phyloP scores from a whole-genome alignment of 495 filamentous ascomycete species.

The Penicillium taxi region DNA sequence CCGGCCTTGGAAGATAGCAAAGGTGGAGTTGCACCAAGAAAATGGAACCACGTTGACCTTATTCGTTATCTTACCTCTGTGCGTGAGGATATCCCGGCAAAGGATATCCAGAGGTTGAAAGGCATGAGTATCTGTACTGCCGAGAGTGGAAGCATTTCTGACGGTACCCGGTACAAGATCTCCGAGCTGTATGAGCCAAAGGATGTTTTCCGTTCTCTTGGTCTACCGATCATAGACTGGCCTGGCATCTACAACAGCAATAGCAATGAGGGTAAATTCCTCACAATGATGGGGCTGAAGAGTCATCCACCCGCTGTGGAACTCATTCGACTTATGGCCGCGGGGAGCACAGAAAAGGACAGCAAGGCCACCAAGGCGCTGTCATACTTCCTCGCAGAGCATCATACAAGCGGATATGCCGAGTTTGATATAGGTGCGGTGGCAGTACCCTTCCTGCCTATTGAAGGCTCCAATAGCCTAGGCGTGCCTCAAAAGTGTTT shows the following conservation, averaged over 20 bases:
- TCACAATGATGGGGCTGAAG: slow-evolving; percentile 61
- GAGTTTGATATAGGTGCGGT: slow-evolving; percentile 48
- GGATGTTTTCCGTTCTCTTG: slow-evolving; percentile 57
- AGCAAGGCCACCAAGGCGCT: slow-evolving; percentile 56
- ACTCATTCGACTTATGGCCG: slow-evolving; percentile 66
- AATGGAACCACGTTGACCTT: slow-evolving; percentile 89
- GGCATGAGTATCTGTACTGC: slow-evolving; percentile 73
- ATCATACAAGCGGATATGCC: slow-evolving; percentile 67
- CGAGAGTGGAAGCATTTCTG: slow-evolving; percentile 43
- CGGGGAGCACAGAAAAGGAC: slow-evolving; percentile 50
- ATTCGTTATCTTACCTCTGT: slow-evolving; percentile 91
- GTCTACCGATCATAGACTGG: slow-evolving; percentile 80
- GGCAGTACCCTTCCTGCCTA: slow-evolving; percentile 60
- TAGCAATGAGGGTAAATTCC: slow-evolving; percentile 65
- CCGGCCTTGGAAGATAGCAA: slow-evolving; percentile 35
- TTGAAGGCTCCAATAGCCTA: slow-evolving; percentile 55
- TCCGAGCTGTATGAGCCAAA: slow-evolving; percentile 83
- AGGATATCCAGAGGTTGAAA: slow-evolving; percentile 72
- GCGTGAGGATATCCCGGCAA: slow-evolving; percentile 74
- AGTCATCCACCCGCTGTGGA: slow-evolving; percentile 59
- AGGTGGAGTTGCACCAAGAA: slow-evolving; percentile 34
- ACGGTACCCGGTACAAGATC: slow-evolving; percentile 60
- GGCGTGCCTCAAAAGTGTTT: slow-evolving; percentile 70
- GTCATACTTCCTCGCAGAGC: slow-evolving; percentile 72
- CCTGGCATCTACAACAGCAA: slow-evolving; percentile 55